Percentiles rank a stretch among this genome's conserved stretches.
phyloP scores from a whole-genome alignment of 495 filamentous ascomycete genomes.

The Penicillium odoratum region DNA sequence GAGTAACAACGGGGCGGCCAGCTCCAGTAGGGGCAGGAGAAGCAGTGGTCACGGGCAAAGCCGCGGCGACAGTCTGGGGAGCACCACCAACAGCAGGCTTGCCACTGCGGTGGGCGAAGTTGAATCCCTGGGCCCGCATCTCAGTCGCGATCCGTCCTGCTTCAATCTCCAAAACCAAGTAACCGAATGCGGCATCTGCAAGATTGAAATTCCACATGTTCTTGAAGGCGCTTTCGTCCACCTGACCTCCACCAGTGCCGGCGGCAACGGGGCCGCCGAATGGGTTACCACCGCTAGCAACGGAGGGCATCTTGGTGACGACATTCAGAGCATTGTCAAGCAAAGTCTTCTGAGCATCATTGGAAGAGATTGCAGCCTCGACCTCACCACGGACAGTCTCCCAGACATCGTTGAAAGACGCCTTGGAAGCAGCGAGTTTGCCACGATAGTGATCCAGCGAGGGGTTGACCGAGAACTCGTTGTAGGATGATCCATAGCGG shows the following conservation, averaged over 20 bases:
- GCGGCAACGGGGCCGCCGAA: constrained; percentile 86
- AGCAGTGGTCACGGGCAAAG: constrained; percentile 41
- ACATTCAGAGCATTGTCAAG: constrained; percentile 87
- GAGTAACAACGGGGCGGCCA: constrained; percentile 30
- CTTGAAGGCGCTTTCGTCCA: constrained; percentile 99
- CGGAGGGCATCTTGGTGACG: constrained; percentile 92
- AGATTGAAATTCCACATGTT: constrained; percentile 99
- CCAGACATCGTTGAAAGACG: constrained; percentile 99
- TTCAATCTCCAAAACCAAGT: constrained; percentile 91
- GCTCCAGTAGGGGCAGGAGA: constrained; percentile 36
- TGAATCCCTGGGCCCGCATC: constrained; percentile 98
- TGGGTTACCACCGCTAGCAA: constrained; percentile 92
- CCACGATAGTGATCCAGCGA: constrained; percentile 98
- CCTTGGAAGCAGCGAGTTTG: constrained; percentile 98
- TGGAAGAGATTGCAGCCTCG: constrained; percentile 86
- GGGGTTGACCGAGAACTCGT: constrained; percentile 99
- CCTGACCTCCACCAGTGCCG: constrained; percentile 73
- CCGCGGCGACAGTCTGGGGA: constrained; percentile 36
- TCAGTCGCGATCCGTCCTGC: constrained; percentile 94
- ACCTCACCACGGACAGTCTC: constrained; percentile 97
- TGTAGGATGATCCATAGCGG: constrained; percentile 98
- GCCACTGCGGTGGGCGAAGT: constrained; percentile 85
- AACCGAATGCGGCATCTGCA: constrained; percentile 96
- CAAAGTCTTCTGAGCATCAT: constrained; percentile 87
- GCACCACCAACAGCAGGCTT: constrained; percentile 44